Percentiles rank a stretch among this genome's conserved stretches.
Evolutionary conservation across 73 alveolate species (phyloP).

Genomic region (Uronychia binucleata): DNA sequence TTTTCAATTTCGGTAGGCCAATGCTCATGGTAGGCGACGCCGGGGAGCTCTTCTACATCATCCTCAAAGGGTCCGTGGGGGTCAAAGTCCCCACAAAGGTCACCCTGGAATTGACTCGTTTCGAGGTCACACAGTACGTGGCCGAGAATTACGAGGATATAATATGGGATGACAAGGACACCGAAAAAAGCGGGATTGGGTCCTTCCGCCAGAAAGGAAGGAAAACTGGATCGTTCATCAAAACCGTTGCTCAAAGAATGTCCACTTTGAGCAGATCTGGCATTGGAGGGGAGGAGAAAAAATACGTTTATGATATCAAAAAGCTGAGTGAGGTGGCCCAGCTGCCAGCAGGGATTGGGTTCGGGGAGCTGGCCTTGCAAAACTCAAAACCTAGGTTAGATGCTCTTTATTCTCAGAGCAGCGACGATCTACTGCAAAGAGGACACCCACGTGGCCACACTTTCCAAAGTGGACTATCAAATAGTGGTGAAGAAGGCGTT

Average conservation of each 20-base stretch:
- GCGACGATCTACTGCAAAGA: constrained; percentile 49
- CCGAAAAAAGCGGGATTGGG: not conserved
- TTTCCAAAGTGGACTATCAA: constrained; percentile 18
- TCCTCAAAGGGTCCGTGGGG: constrained; percentile 59
- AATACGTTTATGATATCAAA: constrained; percentile 10
- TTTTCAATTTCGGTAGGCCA: constrained; percentile 42
- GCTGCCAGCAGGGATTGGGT: constrained; percentile 23
- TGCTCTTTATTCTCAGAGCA: no score
- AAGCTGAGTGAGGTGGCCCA: constrained; percentile 32
- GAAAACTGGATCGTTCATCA: constrained; percentile 3
- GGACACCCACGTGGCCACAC: constrained; percentile 11
- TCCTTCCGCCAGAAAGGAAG: not conserved
- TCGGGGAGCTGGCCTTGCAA: constrained; percentile 67
- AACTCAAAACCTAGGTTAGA: constrained; percentile 54
- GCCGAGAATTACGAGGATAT: constrained; percentile 1
- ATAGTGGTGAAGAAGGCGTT: constrained; percentile 26
- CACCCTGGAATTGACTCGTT: constrained; percentile 14
- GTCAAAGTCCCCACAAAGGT: constrained; percentile 50
- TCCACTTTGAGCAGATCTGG: not conserved
- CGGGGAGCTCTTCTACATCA: constrained; percentile 54
- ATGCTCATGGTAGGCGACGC: constrained; percentile 41
- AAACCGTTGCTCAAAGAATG: not conserved
- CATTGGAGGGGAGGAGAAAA: constrained; percentile 3
- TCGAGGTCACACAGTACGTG: not conserved
- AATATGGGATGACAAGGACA: constrained; percentile 1